phyloP scores from a whole-genome alignment of 129 eudicot genomes.

The Mikania micrantha region DNA sequence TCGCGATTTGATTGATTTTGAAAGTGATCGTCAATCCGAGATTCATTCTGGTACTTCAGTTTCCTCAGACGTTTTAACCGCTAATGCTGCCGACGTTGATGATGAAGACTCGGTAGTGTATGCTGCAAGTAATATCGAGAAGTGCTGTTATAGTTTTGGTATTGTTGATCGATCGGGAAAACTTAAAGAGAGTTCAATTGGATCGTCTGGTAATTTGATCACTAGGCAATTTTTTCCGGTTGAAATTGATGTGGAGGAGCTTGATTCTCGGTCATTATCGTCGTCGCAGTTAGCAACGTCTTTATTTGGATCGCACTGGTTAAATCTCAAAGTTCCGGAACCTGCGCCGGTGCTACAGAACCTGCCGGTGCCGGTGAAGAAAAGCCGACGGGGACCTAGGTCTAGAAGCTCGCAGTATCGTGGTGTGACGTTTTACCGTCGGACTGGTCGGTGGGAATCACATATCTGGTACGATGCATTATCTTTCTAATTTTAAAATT shows the following conservation, averaged over 20 bases:
- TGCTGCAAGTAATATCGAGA: constrained; percentile 8
- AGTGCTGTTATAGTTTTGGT: not conserved
- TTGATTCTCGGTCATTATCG: constrained; percentile 21
- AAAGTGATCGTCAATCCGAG: constrained; percentile 24
- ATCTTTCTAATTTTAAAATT: not conserved
- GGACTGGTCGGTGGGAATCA: constrained; percentile 97
- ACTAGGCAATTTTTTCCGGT: constrained; percentile 70
- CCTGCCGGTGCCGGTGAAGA: constrained; percentile 33
- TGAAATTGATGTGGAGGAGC: constrained; percentile 24
- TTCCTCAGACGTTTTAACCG: constrained; percentile 44
- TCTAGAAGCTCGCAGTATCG: constrained; percentile 86
- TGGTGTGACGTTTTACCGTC: constrained; percentile 86
- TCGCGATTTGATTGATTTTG: constrained; percentile 14
- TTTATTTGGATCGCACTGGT: constrained; percentile 40
- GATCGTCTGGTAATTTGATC: constrained; percentile 22
- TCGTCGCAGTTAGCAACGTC: constrained; percentile 14
- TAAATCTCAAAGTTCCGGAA: constrained; percentile 49
- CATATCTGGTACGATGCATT: constrained; percentile 67
- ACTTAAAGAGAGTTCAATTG: not conserved
- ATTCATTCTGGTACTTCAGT: constrained; percentile 34
- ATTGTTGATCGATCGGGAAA: constrained; percentile 1
- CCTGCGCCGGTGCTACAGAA: constrained; percentile 19
- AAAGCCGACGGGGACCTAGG: constrained; percentile 88
- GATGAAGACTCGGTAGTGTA: constrained; percentile 21
- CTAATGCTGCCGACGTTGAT: constrained; percentile 20